Conservation (phyloP, 306 rosid species). For the Malus asiatica region DNA sequence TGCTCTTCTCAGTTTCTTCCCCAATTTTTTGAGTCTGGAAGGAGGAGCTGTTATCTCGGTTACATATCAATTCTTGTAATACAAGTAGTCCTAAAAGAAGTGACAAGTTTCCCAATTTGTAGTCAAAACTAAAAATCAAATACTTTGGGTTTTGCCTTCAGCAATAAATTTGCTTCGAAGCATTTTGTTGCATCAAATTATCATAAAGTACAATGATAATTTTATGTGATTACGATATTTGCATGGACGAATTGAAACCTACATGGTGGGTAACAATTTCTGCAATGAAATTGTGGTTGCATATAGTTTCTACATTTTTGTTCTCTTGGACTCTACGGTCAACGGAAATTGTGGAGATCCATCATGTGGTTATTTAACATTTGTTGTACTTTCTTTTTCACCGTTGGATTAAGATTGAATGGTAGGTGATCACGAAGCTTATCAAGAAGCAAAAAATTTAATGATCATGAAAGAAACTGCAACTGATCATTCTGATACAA, state of each 20-base stretch:
- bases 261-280: background rate
- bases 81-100: background rate
- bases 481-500: background rate
- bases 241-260: background rate
- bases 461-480: background rate
- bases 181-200: background rate
- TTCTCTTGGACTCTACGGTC: too few relatives aligned
- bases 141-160: background rate
- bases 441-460: too few relatives aligned
- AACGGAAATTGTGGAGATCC: too few relatives aligned
- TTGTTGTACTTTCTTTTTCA: too few relatives aligned
- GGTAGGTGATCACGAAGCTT: too few relatives aligned
- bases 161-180: background rate
- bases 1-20: background rate
- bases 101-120: background rate
- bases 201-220: background rate
- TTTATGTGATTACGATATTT: background rate
- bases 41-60: background rate
- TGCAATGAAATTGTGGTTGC: background rate
- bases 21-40: background rate
- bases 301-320: background rate
- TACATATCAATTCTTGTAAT: background rate
- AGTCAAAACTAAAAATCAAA: background rate
- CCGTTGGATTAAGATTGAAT: too few relatives aligned
- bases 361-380: too few relatives aligned